Evolutionary conservation across 345 rosid species (phyloP).

Genomic region (Aegle marmelos): DNA sequence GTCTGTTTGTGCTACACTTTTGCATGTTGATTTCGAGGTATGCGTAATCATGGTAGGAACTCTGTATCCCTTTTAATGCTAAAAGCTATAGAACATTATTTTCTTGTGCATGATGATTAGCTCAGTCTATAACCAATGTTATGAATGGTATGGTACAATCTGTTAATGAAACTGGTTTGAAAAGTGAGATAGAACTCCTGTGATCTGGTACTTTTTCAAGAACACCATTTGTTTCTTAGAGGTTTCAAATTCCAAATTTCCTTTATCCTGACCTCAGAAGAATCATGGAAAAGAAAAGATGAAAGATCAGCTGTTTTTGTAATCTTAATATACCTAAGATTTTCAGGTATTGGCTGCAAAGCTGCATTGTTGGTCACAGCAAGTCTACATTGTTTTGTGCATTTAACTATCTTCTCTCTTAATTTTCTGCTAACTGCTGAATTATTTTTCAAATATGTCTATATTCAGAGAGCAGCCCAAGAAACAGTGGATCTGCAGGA

Average conservation of each 20-base stretch:
- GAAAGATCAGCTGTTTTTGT: neutral
- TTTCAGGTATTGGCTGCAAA: neutral
- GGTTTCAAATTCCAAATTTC: neutral
- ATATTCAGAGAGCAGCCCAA: conserved; percentile 80
- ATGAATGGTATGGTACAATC: neutral
- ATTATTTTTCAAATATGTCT: neutral
- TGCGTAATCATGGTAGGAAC: neutral
- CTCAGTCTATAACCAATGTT: neutral
- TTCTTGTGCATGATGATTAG: neutral
- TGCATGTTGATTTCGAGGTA: neutral
- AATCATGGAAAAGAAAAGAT: neutral
- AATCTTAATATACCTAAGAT: neutral
- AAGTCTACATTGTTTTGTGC: neutral
- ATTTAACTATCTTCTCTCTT: neutral
- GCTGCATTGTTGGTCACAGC: neutral
- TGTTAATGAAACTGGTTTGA: neutral
- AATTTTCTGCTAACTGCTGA: neutral
- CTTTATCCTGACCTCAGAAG: neutral
- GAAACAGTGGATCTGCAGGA: conserved; percentile 42
- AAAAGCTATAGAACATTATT: neutral
- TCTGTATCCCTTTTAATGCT: neutral
- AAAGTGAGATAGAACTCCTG: neutral
- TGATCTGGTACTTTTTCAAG: neutral
- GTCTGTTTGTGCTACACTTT: neutral
- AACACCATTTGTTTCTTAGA: neutral